Percentiles rank a stretch among this genome's conserved stretches.
Evolutionary conservation across 148 eudicot species (phyloP).

Genomic region (Rhododendron mucronatum): DNA sequence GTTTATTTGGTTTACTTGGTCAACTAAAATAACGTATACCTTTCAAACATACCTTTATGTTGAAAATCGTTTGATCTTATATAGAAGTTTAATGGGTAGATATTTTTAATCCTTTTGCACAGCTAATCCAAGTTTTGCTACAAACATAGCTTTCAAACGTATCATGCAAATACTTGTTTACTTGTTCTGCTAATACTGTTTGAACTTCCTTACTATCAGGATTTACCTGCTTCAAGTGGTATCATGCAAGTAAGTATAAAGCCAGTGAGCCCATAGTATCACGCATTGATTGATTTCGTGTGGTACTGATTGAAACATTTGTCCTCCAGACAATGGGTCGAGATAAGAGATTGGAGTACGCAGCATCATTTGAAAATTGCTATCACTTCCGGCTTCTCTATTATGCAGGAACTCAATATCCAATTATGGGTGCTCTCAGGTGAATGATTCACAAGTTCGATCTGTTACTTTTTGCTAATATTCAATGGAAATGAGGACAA

Average conservation of each 20-base stretch:
- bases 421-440: constrained; percentile 99
- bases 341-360: constrained; percentile 87
- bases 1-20: neutral
- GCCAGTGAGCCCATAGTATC: neutral
- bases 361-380: constrained; percentile 89
- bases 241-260: constrained; percentile 84
- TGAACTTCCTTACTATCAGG: constrained; percentile 40
- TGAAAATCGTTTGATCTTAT: neutral
- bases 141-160: neutral
- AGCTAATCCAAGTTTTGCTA: neutral
- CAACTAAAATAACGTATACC: neutral
- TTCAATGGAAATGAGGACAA: neutral
- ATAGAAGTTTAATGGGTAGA: neutral
- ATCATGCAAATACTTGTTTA: neutral
- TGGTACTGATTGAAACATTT: constrained; percentile 12
- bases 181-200: constrained; percentile 13
- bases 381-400: constrained; percentile 86
- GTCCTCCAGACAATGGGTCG: constrained; percentile 85
- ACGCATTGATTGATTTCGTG: constrained; percentile 7
- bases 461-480: neutral
- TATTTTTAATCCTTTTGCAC: neutral
- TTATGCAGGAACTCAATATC: constrained; percentile 91
- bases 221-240: constrained; percentile 91
- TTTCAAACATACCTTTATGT: neutral
- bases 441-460: constrained; percentile 15